Conservation (phyloP, 2,329 filamentous ascomycete genomes). For the Intubia oerlemansii region DNA sequence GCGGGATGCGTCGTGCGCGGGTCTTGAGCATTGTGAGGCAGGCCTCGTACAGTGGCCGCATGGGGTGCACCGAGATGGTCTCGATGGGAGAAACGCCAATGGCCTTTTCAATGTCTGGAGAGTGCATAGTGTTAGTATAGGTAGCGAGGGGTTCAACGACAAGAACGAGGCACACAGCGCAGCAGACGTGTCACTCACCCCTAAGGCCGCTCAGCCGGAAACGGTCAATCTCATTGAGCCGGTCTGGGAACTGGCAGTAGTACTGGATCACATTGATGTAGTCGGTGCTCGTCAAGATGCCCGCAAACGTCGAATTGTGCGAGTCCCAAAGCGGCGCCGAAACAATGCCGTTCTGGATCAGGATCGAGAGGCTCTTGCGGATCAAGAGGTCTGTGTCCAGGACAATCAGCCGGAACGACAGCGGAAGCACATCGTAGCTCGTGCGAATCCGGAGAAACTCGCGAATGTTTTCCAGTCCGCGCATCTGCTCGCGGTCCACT, state of each 20-base stretch:
- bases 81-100: slow-evolving; percentile 82
- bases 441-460: slow-evolving; percentile 92
- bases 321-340: slow-evolving; percentile 97
- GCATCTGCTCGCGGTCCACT: slow-evolving; percentile 56
- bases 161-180: neutral
- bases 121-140: neutral
- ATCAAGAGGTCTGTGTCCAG: slow-evolving; percentile 90
- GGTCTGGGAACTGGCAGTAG: slow-evolving; percentile 91
- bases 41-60: slow-evolving; percentile 80
- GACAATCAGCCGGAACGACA: slow-evolving; percentile 88
- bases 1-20: slow-evolving; percentile 75
- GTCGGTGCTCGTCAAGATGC: slow-evolving; percentile 84
- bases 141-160: neutral
- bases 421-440: slow-evolving; percentile 90
- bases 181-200: slow-evolving; percentile 29
- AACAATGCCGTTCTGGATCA: slow-evolving; percentile 94
- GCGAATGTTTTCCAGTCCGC: slow-evolving; percentile 42
- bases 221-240: slow-evolving; percentile 75
- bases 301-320: slow-evolving; percentile 76
- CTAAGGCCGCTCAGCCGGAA: slow-evolving; percentile 81
- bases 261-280: slow-evolving; percentile 99
- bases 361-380: slow-evolving; percentile 88
- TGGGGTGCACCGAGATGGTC: slow-evolving; percentile 86
- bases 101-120: slow-evolving; percentile 75
- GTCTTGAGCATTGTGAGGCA: slow-evolving; percentile 88